Evolutionary conservation across 2,329 filamentous ascomycete genomes (phyloP).

Genomic region (Ophiostoma sp.): DNA sequence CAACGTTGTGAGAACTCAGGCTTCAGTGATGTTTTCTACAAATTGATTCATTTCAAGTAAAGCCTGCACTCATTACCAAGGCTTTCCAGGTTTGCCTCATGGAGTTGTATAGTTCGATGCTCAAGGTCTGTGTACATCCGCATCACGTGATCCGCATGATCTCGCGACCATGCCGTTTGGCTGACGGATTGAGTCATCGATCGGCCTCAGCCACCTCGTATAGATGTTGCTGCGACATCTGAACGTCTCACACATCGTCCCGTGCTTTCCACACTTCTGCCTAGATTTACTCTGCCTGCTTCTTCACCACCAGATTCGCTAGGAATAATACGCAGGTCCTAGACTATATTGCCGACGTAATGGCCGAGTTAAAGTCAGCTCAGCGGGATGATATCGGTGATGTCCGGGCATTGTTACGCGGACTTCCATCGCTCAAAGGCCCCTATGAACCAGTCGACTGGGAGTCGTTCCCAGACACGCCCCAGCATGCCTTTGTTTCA

Average conservation of each 20-base stretch:
- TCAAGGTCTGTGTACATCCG: background rate
- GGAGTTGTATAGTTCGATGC: background rate
- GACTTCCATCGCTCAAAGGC: background rate
- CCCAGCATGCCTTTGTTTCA: background rate
- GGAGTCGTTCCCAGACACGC: background rate
- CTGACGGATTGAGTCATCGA: background rate
- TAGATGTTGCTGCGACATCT: background rate
- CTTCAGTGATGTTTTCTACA: background rate
- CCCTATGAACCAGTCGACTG: background rate
- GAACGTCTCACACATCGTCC: background rate
- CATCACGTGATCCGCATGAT: background rate
- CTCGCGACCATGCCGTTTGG: background rate
- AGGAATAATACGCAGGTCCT: background rate
- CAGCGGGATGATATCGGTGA: background rate
- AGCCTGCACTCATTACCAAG: too few species aligned
- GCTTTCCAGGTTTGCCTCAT: background rate
- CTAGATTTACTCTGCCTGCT: background rate
- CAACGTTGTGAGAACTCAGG: background rate
- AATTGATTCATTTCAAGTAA: too few species aligned
- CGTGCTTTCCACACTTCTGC: background rate
- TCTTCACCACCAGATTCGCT: background rate
- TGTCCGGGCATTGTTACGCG: background rate
- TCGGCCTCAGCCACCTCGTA: background rate
- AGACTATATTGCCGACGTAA: background rate
- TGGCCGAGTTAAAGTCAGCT: background rate